Evolutionary conservation across 202 grass and related monocot genomes (phyloP).

Genomic region (Brachypodium distachyon): DNA sequence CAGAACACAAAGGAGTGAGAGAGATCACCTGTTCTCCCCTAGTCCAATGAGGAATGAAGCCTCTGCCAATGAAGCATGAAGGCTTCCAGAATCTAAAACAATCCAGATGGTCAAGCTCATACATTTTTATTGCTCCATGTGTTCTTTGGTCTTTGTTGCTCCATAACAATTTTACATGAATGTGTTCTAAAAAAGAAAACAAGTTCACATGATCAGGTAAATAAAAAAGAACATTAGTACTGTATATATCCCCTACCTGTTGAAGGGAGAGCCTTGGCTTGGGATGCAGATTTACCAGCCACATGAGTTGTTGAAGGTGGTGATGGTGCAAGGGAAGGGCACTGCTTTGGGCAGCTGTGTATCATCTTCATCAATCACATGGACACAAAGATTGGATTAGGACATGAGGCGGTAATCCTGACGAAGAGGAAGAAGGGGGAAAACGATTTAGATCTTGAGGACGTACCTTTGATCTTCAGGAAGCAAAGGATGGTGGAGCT

Average conservation of each 20-base stretch:
- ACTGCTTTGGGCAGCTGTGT: conserved; percentile 46
- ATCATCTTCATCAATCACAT: neutral
- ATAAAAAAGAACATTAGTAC: neutral
- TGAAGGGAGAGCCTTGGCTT: conserved; percentile 46
- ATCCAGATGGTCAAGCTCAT: too few species aligned
- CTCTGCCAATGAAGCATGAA: too few species aligned
- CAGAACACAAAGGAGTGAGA: too few species aligned
- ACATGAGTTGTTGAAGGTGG: conserved; percentile 76
- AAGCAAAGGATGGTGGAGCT: too few species aligned
- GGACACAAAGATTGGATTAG: neutral
- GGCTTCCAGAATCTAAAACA: too few species aligned
- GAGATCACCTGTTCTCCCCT: too few species aligned
- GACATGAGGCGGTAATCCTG: neutral
- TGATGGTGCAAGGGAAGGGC: conserved; percentile 57
- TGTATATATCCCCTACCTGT: conserved; percentile 48
- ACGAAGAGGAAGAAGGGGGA: neutral
- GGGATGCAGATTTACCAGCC: conserved; percentile 47
- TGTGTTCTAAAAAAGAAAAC: neutral
- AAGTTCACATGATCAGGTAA: neutral
- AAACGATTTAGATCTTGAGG: conserved; percentile 58
- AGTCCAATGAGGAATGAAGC: too few species aligned
- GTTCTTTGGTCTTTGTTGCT: too few species aligned
- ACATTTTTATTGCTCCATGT: too few species aligned
- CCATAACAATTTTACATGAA: neutral
- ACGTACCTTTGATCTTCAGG: too few species aligned